Evolutionary conservation across 2,329 filamentous ascomycete genomes (phyloP).

Genomic region (Erysiphe neolycopersici): DNA sequence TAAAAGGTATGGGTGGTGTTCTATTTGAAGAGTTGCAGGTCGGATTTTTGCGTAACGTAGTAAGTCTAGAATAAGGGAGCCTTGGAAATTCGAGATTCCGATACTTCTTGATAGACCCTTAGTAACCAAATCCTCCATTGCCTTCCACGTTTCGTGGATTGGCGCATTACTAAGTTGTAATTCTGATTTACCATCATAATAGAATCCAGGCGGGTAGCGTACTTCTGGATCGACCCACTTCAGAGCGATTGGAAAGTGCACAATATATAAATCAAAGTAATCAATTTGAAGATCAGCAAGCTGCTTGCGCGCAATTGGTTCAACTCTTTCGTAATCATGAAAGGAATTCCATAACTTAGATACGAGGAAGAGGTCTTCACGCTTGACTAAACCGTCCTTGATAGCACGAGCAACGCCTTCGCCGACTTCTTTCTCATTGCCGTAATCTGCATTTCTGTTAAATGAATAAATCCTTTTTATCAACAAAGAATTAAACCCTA

Average conservation of each 20-base stretch:
- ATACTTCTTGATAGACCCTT: conserved; percentile 44
- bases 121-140: conserved; percentile 50
- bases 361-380: conserved; percentile 72
- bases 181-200: conserved; percentile 33
- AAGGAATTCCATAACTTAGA: conserved; percentile 88
- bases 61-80: conserved; percentile 50
- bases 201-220: conserved; percentile 60
- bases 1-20: conserved; percentile 73
- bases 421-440: conserved; percentile 55
- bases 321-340: conserved; percentile 54
- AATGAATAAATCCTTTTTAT: neutral
- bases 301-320: conserved; percentile 49
- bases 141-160: conserved; percentile 59
- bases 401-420: conserved; percentile 56
- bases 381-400: conserved; percentile 54
- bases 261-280: conserved; percentile 73
- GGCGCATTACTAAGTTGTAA: conserved; percentile 38
- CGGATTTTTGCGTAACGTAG: conserved; percentile 49
- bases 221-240: conserved; percentile 60
- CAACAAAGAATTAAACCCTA: conserved; percentile 10
- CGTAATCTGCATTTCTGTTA: conserved; percentile 32
- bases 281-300: conserved; percentile 62
- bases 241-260: conserved; percentile 72
- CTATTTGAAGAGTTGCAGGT: conserved; percentile 60
- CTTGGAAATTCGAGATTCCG: conserved; percentile 64